phyloP scores from a whole-genome alignment of 371 early-diverging fungal genomes.

The Apophysomyces trapeziformis region DNA sequence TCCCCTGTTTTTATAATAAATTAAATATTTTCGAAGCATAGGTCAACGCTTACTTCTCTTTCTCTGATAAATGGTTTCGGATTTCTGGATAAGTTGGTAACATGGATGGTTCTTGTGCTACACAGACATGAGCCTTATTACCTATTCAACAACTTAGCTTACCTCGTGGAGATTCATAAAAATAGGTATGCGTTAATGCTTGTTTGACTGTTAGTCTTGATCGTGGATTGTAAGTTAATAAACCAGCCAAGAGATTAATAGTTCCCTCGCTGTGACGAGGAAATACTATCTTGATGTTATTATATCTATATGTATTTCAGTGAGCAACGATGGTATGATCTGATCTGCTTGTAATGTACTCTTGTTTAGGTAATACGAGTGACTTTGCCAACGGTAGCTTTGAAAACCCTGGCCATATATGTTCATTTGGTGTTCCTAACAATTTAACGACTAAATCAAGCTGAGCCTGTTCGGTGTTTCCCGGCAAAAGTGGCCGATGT shows the following conservation, averaged over 20 bases:
- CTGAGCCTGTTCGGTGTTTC: conserved; percentile 81
- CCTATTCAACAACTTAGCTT: conserved; percentile 1
- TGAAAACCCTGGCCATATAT: conserved; percentile 81
- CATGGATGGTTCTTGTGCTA: conserved; percentile 60
- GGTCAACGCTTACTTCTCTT: conserved; percentile 36
- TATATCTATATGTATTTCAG: conserved; percentile 39
- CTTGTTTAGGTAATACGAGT: conserved; percentile 58
- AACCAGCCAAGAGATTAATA: conserved; percentile 69
- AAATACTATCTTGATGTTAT: conserved; percentile 63
- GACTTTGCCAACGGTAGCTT: conserved; percentile 63
- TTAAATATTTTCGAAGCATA: background rate
- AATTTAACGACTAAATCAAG: conserved; percentile 73
- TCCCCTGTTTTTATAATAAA: conserved; percentile 13
- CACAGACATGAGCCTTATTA: background rate
- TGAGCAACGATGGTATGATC: background rate
- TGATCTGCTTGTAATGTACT: conserved; percentile 31
- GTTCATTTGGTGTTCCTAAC: conserved; percentile 79
- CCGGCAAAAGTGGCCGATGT: conserved; percentile 81
- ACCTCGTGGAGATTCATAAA: conserved; percentile 68
- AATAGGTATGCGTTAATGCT: conserved; percentile 81
- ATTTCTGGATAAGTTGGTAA: conserved; percentile 74
- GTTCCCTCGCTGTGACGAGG: conserved; percentile 65
- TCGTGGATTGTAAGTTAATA: conserved; percentile 83
- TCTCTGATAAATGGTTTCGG: conserved; percentile 52
- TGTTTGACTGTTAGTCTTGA: conserved; percentile 73